Evolutionary conservation across 2,329 filamentous ascomycete species (phyloP).

Genomic region (Colletotrichum gigasporum): DNA sequence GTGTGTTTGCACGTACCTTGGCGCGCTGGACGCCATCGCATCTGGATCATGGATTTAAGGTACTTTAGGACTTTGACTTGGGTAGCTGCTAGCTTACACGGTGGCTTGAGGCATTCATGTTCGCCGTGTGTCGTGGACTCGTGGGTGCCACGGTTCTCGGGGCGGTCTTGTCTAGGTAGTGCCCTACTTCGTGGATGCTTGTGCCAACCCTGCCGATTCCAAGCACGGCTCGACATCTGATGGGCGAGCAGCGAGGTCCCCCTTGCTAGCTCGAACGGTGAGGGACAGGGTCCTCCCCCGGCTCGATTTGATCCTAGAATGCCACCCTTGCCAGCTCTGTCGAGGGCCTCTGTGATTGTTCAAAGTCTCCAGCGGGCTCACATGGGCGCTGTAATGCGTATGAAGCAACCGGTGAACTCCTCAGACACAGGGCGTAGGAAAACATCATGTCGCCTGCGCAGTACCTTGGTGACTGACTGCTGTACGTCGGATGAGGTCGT

Average conservation of each 20-base stretch:
- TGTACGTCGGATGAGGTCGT: neutral
- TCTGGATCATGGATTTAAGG: too few species aligned
- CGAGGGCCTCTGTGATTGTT: neutral
- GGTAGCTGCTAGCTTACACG: too few species aligned
- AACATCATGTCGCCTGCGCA: neutral
- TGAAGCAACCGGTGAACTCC: neutral
- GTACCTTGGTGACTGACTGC: neutral
- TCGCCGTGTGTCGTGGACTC: too few species aligned
- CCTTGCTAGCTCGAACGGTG: conserved; percentile 27
- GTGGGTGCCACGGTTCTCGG: conserved; percentile 2
- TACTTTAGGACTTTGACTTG: too few species aligned
- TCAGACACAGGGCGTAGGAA: neutral
- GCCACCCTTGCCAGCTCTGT: conserved; percentile 10
- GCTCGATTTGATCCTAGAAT: conserved; percentile 9
- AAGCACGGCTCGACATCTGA: neutral
- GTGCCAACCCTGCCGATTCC: conserved; percentile 16
- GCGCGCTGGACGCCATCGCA: neutral
- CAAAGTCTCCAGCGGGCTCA: neutral
- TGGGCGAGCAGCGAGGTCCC: neutral
- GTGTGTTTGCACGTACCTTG: neutral
- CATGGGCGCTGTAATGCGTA: neutral
- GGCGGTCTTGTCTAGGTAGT: neutral
- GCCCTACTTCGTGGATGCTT: conserved; percentile 4
- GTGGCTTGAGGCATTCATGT: too few species aligned
- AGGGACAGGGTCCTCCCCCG: conserved; percentile 12